Evolutionary conservation across 768 basidiomycete genomes (phyloP).

Genomic region (Collybia sp.): DNA sequence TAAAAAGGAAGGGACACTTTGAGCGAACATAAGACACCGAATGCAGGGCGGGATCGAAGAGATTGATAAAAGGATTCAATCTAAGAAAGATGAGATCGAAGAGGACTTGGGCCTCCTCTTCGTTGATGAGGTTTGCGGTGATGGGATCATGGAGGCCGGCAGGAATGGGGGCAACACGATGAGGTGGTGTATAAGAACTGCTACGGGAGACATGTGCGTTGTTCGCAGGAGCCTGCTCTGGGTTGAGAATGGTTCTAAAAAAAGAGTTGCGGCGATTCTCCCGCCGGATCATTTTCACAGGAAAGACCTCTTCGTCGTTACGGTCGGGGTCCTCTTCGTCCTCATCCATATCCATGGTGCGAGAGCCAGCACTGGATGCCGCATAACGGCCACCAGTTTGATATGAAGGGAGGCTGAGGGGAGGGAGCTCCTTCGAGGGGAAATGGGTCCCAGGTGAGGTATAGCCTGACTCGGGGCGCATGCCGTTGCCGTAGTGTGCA

Average conservation of each 20-base stretch:
- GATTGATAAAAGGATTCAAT: conserved; percentile 84
- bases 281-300: conserved; percentile 66
- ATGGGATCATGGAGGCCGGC: conserved; percentile 61
- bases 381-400: conserved; percentile 28
- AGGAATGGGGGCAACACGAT: conserved; percentile 31
- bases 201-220: conserved; percentile 28
- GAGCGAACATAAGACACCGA: conserved; percentile 75
- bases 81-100: conserved; percentile 80
- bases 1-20: conserved; percentile 80
- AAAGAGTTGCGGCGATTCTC: conserved; percentile 74
- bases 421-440: conserved; percentile 42
- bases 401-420: conserved; percentile 37
- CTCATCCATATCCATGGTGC: conserved; percentile 49
- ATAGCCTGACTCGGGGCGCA: conserved; percentile 27
- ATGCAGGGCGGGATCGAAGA: conserved; percentile 87
- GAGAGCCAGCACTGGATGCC: conserved; percentile 29
- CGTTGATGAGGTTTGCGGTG: conserved; percentile 62
- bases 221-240: conserved; percentile 44
- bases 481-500: conserved; percentile 19
- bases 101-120: conserved; percentile 63
- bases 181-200: conserved; percentile 34
- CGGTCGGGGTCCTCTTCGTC: conserved; percentile 64
- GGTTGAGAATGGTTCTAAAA: conserved; percentile 81
- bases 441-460: conserved; percentile 30
- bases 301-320: conserved; percentile 61